These are phyloP conservation scores for Decorospora gaudefroyi DNA, from an alignment of 2,329 filamentous ascomycete genomes.

Conservation along the genomic window DNA sequence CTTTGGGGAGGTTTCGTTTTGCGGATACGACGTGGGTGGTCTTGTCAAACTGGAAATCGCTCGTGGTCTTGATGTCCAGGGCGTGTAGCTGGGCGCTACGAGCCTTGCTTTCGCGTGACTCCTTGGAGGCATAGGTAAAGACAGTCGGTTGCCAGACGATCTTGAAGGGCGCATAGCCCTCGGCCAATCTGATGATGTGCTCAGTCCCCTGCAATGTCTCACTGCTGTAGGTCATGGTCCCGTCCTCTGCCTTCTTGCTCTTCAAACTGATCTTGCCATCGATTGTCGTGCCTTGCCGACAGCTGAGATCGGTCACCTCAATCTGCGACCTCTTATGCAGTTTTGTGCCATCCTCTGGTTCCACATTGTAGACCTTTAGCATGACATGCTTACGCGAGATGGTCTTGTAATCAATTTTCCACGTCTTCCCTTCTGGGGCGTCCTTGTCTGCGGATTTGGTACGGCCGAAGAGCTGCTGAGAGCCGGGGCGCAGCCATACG, in stretches of 20 bases:
- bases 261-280: constrained; percentile 71
- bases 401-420: constrained; percentile 73
- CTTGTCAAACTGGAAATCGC: constrained; percentile 68
- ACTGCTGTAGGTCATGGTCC: constrained; percentile 32
- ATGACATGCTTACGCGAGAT: constrained; percentile 89
- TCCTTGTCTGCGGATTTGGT: constrained; percentile 63
- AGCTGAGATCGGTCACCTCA: constrained; percentile 76
- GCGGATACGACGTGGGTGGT: constrained; percentile 89
- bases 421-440: constrained; percentile 42
- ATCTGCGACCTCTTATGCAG: constrained; percentile 69
- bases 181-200: constrained; percentile 73
- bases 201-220: constrained; percentile 42
- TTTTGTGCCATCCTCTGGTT: constrained; percentile 67
- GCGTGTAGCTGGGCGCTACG: constrained; percentile 71
- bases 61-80: constrained; percentile 84
- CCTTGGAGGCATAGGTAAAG: constrained; percentile 78
- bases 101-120: constrained; percentile 57
- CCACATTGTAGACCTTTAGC: constrained; percentile 70
- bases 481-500: constrained; percentile 84
- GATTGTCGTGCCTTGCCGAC: constrained; percentile 77
- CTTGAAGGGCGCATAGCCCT: constrained; percentile 67
- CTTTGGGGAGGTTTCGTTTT: constrained; percentile 87
- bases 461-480: constrained; percentile 82
- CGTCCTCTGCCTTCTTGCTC: constrained; percentile 57
- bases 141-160: constrained; percentile 79